These are phyloP conservation scores for Colletotrichum cereale DNA, from an alignment of 2,329 filamentous ascomycete genomes.

Conservation along the genomic window DNA sequence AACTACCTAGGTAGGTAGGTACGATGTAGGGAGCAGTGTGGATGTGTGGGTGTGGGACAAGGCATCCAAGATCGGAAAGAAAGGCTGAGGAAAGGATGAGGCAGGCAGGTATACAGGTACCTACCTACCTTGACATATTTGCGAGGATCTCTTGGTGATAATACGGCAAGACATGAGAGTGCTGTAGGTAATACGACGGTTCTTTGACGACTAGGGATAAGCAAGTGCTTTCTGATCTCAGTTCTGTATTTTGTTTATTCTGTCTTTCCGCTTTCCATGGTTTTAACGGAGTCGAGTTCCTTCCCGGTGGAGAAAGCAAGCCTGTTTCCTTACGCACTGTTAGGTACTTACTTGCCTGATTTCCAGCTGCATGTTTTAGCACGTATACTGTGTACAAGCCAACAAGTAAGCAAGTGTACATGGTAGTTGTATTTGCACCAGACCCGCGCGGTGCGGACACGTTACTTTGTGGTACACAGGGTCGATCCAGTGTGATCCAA, in stretches of 20 bases:
- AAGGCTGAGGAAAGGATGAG: background rate
- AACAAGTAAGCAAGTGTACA: background rate
- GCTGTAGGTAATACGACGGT: background rate
- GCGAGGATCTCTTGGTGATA: background rate
- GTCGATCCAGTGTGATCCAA: too few relatives aligned
- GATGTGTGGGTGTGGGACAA: background rate
- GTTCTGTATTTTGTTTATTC: background rate
- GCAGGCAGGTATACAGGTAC: slow-evolving; percentile 2
- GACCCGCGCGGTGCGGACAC: too few relatives aligned
- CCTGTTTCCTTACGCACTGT: background rate
- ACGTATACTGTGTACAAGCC: background rate
- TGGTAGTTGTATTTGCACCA: too few relatives aligned
- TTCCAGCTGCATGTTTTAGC: background rate
- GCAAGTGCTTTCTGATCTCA: background rate
- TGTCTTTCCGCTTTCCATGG: background rate
- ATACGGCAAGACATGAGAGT: background rate
- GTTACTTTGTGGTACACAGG: too few relatives aligned
- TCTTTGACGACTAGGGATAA: background rate
- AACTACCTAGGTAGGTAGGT: too few relatives aligned
- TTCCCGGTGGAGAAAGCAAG: background rate
- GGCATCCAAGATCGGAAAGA: background rate
- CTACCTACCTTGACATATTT: background rate
- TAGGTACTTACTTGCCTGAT: background rate
- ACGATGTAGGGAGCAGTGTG: too few relatives aligned
- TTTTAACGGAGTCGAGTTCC: background rate